Evolutionary conservation across 1,139 yeast species (phyloP).

Genomic region (Diutina scorzettiae): DNA sequence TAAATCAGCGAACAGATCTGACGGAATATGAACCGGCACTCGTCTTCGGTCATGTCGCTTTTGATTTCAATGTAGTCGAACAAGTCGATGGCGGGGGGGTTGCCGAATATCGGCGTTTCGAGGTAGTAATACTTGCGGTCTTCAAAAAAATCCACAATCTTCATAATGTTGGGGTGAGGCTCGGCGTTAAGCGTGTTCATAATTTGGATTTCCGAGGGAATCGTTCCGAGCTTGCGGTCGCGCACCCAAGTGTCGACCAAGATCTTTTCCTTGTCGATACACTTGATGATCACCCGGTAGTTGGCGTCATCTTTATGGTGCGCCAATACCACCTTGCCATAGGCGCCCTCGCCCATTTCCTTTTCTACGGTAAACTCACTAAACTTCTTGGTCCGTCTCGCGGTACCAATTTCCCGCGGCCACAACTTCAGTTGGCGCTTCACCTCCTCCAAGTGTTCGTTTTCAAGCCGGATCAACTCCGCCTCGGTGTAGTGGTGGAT

Average conservation of each 20-base stretch:
- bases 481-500: conserved; percentile 20
- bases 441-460: conserved; percentile 26
- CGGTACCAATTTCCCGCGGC: conserved; percentile 48
- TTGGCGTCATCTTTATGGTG: conserved; percentile 49
- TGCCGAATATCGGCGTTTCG: conserved; percentile 84
- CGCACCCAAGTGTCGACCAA: conserved; percentile 96
- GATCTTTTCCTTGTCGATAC: conserved; percentile 85
- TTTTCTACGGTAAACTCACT: conserved; percentile 59
- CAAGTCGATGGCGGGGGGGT: conserved; percentile 80
- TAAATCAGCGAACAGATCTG: conserved; percentile 71
- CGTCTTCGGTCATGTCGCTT: conserved; percentile 64
- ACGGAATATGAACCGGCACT: conserved; percentile 63
- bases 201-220: conserved; percentile 89
- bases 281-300: conserved; percentile 68
- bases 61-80: conserved; percentile 85
- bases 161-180: conserved; percentile 80
- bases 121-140: conserved; percentile 80
- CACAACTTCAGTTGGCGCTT: conserved; percentile 28
- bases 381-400: conserved; percentile 54
- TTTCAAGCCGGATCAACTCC: conserved; percentile 32
- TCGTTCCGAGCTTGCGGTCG: conserved; percentile 80
- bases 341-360: conserved; percentile 92
- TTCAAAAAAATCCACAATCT: conserved; percentile 82
- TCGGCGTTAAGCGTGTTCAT: conserved; percentile 65
- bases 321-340: conserved; percentile 83